A percentile compares a stretch with the other conserved stretches of the same genome.
Evolutionary conservation across 208 protist species (phyloP).

Genomic region (Crithidia fasciculata): DNA sequence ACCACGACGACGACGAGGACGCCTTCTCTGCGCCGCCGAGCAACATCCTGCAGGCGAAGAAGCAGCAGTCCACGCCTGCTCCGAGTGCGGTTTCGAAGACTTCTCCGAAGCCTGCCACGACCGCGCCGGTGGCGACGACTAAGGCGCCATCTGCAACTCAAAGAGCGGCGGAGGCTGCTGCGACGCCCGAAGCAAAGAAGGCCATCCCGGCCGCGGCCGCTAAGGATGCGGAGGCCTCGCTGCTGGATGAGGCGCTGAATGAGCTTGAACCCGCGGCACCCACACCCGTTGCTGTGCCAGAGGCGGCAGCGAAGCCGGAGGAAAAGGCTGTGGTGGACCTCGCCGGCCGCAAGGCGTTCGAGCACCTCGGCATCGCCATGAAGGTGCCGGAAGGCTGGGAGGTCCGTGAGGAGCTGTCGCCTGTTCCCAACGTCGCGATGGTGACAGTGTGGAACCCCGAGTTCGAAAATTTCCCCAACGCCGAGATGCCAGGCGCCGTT

Average conservation of each 20-base stretch:
- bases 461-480: slow-evolving; percentile 46
- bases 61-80: slow-evolving; percentile 10
- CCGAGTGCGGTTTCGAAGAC: neutral
- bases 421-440: slow-evolving; percentile 83
- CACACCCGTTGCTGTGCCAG: neutral
- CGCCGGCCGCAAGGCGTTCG: slow-evolving; percentile 24
- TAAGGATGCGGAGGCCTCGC: slow-evolving; percentile 11
- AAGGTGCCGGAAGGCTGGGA: slow-evolving; percentile 64
- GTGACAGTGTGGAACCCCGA: slow-evolving; percentile 73
- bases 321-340: neutral
- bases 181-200: neutral
- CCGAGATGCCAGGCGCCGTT: slow-evolving; percentile 49
- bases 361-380: slow-evolving; percentile 66
- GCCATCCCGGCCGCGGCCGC: neutral
- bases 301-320: neutral
- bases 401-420: slow-evolving; percentile 73
- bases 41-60: slow-evolving; percentile 14
- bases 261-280: slow-evolving; percentile 21
- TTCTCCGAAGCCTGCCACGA: neutral
- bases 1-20: slow-evolving; percentile 35
- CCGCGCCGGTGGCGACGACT: neutral
- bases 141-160: neutral
- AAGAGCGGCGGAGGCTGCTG: neutral
- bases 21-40: slow-evolving; percentile 26
- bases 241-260: slow-evolving; percentile 36